Evolutionary conservation across 352 stramenopile genomes (phyloP).

Genomic region (Phytophthora pistaciae): DNA sequence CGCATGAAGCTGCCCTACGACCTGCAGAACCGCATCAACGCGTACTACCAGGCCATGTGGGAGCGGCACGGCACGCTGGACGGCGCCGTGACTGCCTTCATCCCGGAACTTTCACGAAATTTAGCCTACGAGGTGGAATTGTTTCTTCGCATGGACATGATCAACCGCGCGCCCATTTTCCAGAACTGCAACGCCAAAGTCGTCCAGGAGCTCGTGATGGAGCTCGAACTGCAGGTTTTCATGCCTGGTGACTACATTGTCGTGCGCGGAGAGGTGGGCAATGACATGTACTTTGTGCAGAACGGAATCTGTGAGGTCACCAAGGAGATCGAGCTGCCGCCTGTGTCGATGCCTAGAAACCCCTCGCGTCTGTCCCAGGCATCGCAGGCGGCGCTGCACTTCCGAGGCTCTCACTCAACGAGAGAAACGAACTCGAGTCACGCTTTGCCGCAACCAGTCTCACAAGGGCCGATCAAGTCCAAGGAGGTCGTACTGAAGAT

Average conservation of each 20-base stretch:
- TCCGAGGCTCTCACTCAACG: slow-evolving; percentile 1
- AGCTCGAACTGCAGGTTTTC: slow-evolving; percentile 84
- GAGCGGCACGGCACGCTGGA: slow-evolving; percentile 84
- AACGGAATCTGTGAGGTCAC: slow-evolving; percentile 83
- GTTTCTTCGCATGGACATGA: slow-evolving; percentile 89
- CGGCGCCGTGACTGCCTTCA: slow-evolving; percentile 77
- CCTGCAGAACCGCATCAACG: slow-evolving; percentile 86
- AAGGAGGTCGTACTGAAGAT: slow-evolving; percentile 57
- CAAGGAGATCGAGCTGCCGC: slow-evolving; percentile 56
- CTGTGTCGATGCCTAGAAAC: slow-evolving; percentile 3
- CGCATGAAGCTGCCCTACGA: slow-evolving; percentile 81
- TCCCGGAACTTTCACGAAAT: slow-evolving; percentile 83
- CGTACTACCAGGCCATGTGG: slow-evolving; percentile 91
- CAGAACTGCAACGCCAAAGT: slow-evolving; percentile 85
- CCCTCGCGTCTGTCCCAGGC: slow-evolving; percentile 23
- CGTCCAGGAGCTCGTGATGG: slow-evolving; percentile 86
- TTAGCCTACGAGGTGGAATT: slow-evolving; percentile 87
- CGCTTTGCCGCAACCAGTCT: neutral
- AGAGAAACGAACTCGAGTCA: slow-evolving; percentile 23
- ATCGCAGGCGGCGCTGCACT: slow-evolving; percentile 18
- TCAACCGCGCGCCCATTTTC: slow-evolving; percentile 87
- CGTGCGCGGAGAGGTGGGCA: slow-evolving; percentile 81
- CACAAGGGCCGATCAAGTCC: slow-evolving; percentile 15
- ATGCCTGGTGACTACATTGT: slow-evolving; percentile 90
- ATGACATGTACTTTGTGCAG: slow-evolving; percentile 93